Evolutionary conservation across 208 protist species (phyloP).

Genomic region (Acanthamoeba castellanii): DNA sequence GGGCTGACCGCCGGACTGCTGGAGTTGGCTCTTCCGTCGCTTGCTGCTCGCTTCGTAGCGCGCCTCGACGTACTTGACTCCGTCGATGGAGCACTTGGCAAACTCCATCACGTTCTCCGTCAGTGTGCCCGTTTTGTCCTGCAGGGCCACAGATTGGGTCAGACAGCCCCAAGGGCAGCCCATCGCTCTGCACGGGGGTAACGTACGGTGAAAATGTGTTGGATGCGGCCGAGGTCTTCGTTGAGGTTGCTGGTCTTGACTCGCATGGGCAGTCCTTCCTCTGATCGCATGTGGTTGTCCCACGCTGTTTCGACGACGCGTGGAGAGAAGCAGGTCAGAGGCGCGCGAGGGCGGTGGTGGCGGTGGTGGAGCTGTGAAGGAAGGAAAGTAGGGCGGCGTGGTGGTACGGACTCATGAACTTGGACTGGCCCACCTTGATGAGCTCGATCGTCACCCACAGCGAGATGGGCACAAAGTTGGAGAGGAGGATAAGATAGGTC

Average conservation of each 20-base stretch:
- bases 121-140: slow-evolving; percentile 94
- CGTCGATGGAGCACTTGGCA: slow-evolving; percentile 85
- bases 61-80: slow-evolving; percentile 70
- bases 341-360: slow-evolving; percentile 34
- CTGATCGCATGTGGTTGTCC: slow-evolving; percentile 24
- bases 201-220: slow-evolving; percentile 42
- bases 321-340: slow-evolving; percentile 33
- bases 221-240: slow-evolving; percentile 87
- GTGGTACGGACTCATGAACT: slow-evolving; percentile 65
- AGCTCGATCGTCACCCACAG: slow-evolving; percentile 69
- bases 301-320: background rate
- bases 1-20: background rate
- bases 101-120: slow-evolving; percentile 94
- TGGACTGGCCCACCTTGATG: slow-evolving; percentile 76
- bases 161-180: too few species aligned
- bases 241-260: slow-evolving; percentile 90
- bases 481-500: slow-evolving; percentile 48
- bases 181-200: too few species aligned
- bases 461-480: slow-evolving; percentile 70
- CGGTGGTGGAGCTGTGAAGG: slow-evolving; percentile 75
- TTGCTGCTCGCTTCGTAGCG: background rate
- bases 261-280: slow-evolving; percentile 60
- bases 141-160: background rate
- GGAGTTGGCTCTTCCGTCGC: background rate
- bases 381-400: background rate